A percentile compares a stretch with the other conserved stretches of the same genome.
These are phyloP conservation scores for Penicillium aurantiogriseum DNA, from an alignment of 2,329 filamentous ascomycete genomes.

Conservation along the genomic window DNA sequence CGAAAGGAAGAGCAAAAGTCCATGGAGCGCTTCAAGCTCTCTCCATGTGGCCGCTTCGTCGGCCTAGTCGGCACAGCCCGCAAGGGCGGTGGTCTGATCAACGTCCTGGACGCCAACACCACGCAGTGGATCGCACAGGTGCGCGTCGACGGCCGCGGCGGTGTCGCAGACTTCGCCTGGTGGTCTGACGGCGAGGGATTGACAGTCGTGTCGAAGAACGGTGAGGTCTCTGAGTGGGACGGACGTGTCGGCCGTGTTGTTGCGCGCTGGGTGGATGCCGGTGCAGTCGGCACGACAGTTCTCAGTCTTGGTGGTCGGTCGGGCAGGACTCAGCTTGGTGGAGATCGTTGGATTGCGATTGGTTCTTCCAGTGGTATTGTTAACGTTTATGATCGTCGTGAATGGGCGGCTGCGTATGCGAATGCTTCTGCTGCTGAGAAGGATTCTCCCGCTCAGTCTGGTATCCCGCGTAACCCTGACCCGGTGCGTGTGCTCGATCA, in stretches of 20 bases:
- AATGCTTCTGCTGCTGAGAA: slow-evolving; percentile 24
- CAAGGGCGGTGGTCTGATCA: slow-evolving; percentile 86
- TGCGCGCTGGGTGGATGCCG: slow-evolving; percentile 85
- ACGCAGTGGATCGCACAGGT: slow-evolving; percentile 86
- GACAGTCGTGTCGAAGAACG: slow-evolving; percentile 78
- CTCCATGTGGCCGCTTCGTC: slow-evolving; percentile 82
- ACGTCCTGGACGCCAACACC: slow-evolving; percentile 74
- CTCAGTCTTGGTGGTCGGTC: slow-evolving; percentile 66
- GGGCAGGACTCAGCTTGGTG: slow-evolving; percentile 54
- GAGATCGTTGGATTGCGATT: slow-evolving; percentile 84
- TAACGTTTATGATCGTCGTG: slow-evolving; percentile 84
- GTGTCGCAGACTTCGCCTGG: slow-evolving; percentile 90
- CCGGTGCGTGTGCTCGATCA: slow-evolving; percentile 77
- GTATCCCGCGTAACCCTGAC: slow-evolving; percentile 65
- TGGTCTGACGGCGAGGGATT: slow-evolving; percentile 82
- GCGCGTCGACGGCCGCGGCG: slow-evolving; percentile 75
- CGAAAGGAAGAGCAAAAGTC: slow-evolving; percentile 72
- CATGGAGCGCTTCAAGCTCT: slow-evolving; percentile 88
- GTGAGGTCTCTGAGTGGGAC: slow-evolving; percentile 87
- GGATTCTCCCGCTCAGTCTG: slow-evolving; percentile 33
- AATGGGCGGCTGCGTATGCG: slow-evolving; percentile 52
- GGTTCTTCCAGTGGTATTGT: slow-evolving; percentile 85
- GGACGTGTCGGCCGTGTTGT: slow-evolving; percentile 67
- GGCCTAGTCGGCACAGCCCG: slow-evolving; percentile 74
- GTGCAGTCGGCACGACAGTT: slow-evolving; percentile 79